A percentile compares a stretch with the other conserved stretches of the same genome.
Conservation (phyloP, 208 protist genomes). For the Trypanosoma brucei region DNA sequence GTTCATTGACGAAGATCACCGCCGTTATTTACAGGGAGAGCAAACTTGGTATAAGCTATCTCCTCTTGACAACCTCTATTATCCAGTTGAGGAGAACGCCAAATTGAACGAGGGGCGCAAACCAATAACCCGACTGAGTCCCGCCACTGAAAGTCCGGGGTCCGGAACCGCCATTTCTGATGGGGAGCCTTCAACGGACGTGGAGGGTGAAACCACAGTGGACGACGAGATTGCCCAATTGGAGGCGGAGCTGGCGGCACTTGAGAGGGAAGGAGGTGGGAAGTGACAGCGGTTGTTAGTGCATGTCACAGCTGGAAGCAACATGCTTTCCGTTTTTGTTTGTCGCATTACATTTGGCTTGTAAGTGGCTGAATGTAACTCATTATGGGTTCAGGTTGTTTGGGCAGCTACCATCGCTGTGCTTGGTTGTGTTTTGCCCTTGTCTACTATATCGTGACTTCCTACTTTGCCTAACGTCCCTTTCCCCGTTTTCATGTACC, state of each 20-base stretch:
- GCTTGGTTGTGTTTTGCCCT: too few relatives aligned
- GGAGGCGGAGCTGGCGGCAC: constrained; percentile 76
- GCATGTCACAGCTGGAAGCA: background rate
- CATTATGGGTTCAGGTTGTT: too few relatives aligned
- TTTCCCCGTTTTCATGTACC: too few relatives aligned
- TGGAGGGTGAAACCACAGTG: constrained; percentile 5
- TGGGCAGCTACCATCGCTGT: too few relatives aligned
- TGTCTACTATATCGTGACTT: too few relatives aligned
- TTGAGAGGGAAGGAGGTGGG: constrained; percentile 34
- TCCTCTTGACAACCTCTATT: constrained; percentile 61
- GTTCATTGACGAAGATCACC: constrained; percentile 78
- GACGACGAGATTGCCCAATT: constrained; percentile 76
- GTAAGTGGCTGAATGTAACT: too few relatives aligned
- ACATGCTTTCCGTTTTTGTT: background rate
- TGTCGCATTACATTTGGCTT: too few relatives aligned
- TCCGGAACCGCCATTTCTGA: background rate
- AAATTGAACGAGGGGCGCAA: constrained; percentile 44
- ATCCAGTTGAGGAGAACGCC: constrained; percentile 80
- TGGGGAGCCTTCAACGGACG: background rate
- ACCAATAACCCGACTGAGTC: background rate
- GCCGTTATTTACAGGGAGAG: constrained; percentile 64
- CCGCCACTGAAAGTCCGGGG: background rate
- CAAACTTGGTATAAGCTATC: constrained; percentile 86
- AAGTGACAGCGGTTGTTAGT: background rate
- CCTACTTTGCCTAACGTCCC: too few relatives aligned